Evolutionary conservation across 179 eudicot genomes (phyloP).

Genomic region (Drosera spatulata): DNA sequence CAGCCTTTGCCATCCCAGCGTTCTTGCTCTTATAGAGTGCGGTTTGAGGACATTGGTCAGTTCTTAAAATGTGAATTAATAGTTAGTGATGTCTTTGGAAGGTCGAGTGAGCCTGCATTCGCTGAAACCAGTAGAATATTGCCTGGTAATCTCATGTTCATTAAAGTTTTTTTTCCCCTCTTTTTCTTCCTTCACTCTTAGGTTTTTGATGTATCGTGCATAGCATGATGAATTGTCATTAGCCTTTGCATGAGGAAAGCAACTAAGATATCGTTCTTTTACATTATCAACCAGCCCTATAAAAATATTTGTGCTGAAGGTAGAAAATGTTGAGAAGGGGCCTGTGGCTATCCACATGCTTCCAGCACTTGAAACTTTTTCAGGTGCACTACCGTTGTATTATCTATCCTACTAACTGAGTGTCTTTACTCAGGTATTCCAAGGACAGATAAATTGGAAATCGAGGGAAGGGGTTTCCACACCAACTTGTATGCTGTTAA

Average conservation of each 20-base stretch:
- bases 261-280: too few relatives aligned
- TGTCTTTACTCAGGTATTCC: conserved; percentile 55
- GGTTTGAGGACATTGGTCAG: conserved; percentile 79
- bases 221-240: too few relatives aligned
- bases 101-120: conserved; percentile 73
- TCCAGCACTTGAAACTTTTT: too few relatives aligned
- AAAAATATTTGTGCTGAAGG: too few relatives aligned
- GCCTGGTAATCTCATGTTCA: conserved; percentile 40
- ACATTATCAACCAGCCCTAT: too few relatives aligned
- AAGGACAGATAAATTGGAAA: conserved; percentile 76
- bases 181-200: too few relatives aligned
- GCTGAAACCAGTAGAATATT: conserved; percentile 50
- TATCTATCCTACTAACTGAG: not conserved
- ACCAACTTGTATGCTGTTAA: conserved; percentile 91
- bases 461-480: conserved; percentile 97
- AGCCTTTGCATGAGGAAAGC: too few relatives aligned
- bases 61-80: conserved; percentile 82
- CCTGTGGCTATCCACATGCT: too few relatives aligned
- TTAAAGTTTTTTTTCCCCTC: too few relatives aligned
- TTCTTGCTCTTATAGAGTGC: conserved; percentile 71
- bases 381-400: not conserved
- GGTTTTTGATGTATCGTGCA: too few relatives aligned
- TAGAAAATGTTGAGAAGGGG: too few relatives aligned
- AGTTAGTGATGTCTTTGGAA: conserved; percentile 85
- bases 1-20: conserved; percentile 55